phyloP scores from a whole-genome alignment of 306 rosid species.

The Alnus glutinosa region DNA sequence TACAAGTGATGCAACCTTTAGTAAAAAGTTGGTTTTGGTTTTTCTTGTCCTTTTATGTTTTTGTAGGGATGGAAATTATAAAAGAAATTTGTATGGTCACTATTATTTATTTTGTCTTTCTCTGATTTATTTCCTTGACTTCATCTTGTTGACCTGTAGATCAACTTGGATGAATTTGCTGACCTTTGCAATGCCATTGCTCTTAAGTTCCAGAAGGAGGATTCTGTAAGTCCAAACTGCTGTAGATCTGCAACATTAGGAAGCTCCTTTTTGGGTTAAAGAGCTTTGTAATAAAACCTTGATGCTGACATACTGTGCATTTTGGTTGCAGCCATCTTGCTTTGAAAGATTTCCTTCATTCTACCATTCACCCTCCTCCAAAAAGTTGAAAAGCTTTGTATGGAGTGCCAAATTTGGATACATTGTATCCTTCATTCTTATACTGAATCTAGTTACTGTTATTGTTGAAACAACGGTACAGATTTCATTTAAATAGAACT shows the following conservation, averaged over 20 bases:
- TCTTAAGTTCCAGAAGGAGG: constrained; percentile 81
- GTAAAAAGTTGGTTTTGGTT: neutral
- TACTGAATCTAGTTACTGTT: constrained; percentile 77
- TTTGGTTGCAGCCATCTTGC: constrained; percentile 74
- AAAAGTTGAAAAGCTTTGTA: constrained; percentile 68
- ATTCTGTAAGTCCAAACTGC: constrained; percentile 54
- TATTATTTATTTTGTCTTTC: constrained; percentile 3
- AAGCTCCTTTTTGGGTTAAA: constrained; percentile 25
- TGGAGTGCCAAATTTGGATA: constrained; percentile 80
- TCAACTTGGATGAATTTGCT: constrained; percentile 77
- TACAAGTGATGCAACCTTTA: neutral
- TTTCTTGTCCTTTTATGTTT: neutral
- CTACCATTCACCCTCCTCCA: constrained; percentile 56
- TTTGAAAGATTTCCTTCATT: constrained; percentile 53
- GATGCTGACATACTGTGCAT: constrained; percentile 22
- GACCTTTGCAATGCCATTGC: constrained; percentile 97
- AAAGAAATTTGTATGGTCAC: neutral
- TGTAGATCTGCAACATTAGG: constrained; percentile 12
- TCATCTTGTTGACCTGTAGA: constrained; percentile 47
- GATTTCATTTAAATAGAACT: constrained; percentile 22
- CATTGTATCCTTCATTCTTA: constrained; percentile 73
- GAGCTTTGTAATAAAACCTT: constrained; percentile 29
- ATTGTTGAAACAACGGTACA: constrained; percentile 94
- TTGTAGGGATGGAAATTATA: neutral
- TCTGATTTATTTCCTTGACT: constrained; percentile 21